Evolutionary conservation across 768 basidiomycete species (phyloP).

Genomic region (Hypsizygus marmoreus): DNA sequence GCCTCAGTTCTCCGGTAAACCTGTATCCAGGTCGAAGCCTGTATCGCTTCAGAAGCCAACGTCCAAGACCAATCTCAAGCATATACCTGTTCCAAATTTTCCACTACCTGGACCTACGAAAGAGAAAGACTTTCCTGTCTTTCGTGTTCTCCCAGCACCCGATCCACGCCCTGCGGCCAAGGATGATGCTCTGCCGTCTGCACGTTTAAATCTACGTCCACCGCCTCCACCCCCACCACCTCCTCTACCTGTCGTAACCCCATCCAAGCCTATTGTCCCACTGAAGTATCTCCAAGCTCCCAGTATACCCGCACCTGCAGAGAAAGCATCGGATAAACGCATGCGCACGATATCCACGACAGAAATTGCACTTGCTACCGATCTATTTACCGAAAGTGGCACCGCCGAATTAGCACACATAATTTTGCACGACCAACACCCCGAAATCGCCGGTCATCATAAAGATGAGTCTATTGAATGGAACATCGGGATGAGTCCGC

Average conservation of each 20-base stretch:
- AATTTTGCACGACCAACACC: conserved; percentile 49
- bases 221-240: conserved; percentile 13
- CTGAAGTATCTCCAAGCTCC: conserved; percentile 30
- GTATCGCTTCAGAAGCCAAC: conserved; percentile 7
- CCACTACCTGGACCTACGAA: background rate
- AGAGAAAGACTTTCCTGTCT: conserved; percentile 2
- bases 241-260: conserved; percentile 9
- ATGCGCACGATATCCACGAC: conserved; percentile 55
- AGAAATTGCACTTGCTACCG: conserved; percentile 51
- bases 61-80: conserved; percentile 14
- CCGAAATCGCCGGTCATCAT: conserved; percentile 31
- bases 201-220: background rate
- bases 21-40: background rate
- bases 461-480: conserved; percentile 37
- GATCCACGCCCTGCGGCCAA: conserved; percentile 10
- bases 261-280: conserved; percentile 15
- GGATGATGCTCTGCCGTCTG: conserved; percentile 3
- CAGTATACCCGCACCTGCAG: conserved; percentile 17
- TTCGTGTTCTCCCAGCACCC: conserved; percentile 8
- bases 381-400: conserved; percentile 52
- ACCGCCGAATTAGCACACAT: conserved; percentile 54
- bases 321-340: conserved; percentile 30
- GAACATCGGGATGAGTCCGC: conserved; percentile 61
- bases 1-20: conserved; percentile 7
- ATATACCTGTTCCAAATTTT: conserved; percentile 14